Conservation (phyloP, 2,329 filamentous ascomycete species). For the Verticillium albo-atrum region DNA sequence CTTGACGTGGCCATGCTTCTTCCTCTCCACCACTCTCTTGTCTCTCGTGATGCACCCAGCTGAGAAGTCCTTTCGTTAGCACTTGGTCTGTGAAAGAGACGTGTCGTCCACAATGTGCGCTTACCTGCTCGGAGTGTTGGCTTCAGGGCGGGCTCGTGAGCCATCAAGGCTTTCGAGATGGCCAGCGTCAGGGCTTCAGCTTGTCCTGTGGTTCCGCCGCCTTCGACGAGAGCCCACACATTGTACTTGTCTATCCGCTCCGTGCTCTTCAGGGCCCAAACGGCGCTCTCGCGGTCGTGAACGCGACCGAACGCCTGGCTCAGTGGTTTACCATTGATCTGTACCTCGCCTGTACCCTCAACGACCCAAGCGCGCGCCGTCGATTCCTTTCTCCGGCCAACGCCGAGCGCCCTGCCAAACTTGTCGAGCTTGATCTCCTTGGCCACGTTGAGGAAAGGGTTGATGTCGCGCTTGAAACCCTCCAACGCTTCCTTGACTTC, state of each 20-base stretch:
- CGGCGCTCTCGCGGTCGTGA: conserved; percentile 89
- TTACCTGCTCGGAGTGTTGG: conserved; percentile 82
- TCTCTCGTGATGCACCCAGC: conserved; percentile 92
- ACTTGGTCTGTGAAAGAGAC: conserved; percentile 5
- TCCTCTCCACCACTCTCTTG: conserved; percentile 88
- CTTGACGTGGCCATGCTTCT: conserved; percentile 95
- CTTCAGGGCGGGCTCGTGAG: conserved; percentile 91
- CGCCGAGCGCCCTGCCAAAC: conserved; percentile 72
- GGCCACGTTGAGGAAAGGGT: conserved; percentile 61
- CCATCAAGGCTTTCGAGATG: conserved; percentile 79
- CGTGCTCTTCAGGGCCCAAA: conserved; percentile 85
- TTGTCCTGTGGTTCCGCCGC: conserved; percentile 91
- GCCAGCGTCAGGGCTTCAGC: conserved; percentile 91
- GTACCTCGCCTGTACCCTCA: conserved; percentile 84
- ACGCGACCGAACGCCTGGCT: conserved; percentile 77
- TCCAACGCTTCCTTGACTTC: conserved; percentile 63
- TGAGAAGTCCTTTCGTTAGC: conserved; percentile 47
- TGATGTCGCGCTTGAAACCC: conserved; percentile 69
- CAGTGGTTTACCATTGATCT: conserved; percentile 87
- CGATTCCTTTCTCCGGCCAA: conserved; percentile 84
- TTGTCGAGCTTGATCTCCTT: conserved; percentile 66
- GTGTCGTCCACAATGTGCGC: conserved; percentile 22
- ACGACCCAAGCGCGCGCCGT: conserved; percentile 82
- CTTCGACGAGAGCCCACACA: conserved; percentile 78
- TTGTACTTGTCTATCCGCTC: conserved; percentile 93